phyloP scores from a whole-genome alignment of 768 basidiomycete genomes.

The Macrolepiota fuliginosa region DNA sequence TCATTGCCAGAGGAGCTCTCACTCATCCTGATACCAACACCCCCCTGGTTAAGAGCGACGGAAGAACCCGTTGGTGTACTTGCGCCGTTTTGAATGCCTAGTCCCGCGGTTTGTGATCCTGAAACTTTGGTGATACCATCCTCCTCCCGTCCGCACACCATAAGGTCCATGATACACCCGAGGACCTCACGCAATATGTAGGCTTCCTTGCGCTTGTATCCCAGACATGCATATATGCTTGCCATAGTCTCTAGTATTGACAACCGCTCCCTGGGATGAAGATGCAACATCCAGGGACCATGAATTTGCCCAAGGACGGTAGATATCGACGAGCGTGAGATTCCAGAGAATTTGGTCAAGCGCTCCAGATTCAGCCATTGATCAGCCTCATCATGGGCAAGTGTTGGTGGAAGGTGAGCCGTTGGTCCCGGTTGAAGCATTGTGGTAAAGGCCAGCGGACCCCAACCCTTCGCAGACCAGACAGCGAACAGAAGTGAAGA shows the following conservation, averaged over 20 bases:
- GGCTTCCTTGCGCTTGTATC: conserved; percentile 86
- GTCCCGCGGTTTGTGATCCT: conserved; percentile 38
- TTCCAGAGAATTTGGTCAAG: conserved; percentile 63
- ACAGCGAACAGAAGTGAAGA: conserved; percentile 71
- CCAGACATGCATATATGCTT: conserved; percentile 75
- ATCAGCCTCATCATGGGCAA: conserved; percentile 42
- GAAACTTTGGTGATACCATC: conserved; percentile 47
- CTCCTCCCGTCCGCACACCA: conserved; percentile 85
- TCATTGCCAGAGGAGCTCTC: conserved; percentile 81
- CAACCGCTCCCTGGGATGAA: conserved; percentile 76
- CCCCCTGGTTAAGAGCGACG: conserved; percentile 34
- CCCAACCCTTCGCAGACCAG: conserved; percentile 90
- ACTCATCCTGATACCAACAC: conserved; percentile 67
- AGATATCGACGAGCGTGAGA: conserved; percentile 69
- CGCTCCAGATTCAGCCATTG: conserved; percentile 59
- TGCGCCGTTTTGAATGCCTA: conserved; percentile 47
- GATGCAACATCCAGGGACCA: conserved; percentile 83
- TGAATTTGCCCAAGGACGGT: conserved; percentile 67
- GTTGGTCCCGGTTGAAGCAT: conserved; percentile 68
- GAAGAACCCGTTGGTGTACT: conserved; percentile 23
- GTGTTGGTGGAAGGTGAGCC: conserved; percentile 58
- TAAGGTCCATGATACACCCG: conserved; percentile 78
- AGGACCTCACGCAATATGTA: conserved; percentile 84
- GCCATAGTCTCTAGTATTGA: conserved; percentile 67
- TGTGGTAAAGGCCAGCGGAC: conserved; percentile 68